phyloP scores from a whole-genome alignment of 768 basidiomycete genomes.

The Boletus vinaceobasis region DNA sequence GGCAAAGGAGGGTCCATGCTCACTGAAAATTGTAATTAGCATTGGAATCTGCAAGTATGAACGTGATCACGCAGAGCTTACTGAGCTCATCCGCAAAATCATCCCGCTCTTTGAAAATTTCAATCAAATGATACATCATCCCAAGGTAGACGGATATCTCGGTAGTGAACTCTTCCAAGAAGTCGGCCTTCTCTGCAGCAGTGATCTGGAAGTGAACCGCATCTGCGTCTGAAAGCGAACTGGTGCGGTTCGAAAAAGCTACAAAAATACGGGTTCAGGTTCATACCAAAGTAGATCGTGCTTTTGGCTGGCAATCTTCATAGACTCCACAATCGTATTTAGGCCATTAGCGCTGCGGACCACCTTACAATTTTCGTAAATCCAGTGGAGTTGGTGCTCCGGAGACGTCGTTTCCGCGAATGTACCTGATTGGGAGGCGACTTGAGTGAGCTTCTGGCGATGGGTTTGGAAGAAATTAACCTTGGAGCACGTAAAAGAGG shows the following conservation, averaged over 20 bases:
- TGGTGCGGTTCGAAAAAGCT: constrained; percentile 28
- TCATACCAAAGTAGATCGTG: constrained; percentile 78
- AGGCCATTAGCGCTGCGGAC: constrained; percentile 83
- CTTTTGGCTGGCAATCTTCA: constrained; percentile 86
- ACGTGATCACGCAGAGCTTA: constrained; percentile 40
- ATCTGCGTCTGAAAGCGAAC: constrained; percentile 73
- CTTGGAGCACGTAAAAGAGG: constrained; percentile 90
- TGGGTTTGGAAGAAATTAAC: constrained; percentile 36
- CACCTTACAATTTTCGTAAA: constrained; percentile 89
- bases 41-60: neutral
- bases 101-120: constrained; percentile 89
- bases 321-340: constrained; percentile 75
- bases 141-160: constrained; percentile 93
- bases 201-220: constrained; percentile 69
- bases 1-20: constrained; percentile 92
- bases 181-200: constrained; percentile 65
- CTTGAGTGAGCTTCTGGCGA: constrained; percentile 7
- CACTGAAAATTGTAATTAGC: constrained; percentile 53
- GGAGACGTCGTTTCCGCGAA: constrained; percentile 90
- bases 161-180: constrained; percentile 86
- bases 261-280: neutral
- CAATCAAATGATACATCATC: constrained; percentile 93
- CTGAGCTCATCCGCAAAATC: constrained; percentile 96
- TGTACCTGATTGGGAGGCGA: constrained; percentile 51
- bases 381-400: constrained; percentile 94